These are phyloP conservation scores for Neodidymelliopsis sp. DNA, from an alignment of 2,329 filamentous ascomycete species.

Conservation along the genomic window DNA sequence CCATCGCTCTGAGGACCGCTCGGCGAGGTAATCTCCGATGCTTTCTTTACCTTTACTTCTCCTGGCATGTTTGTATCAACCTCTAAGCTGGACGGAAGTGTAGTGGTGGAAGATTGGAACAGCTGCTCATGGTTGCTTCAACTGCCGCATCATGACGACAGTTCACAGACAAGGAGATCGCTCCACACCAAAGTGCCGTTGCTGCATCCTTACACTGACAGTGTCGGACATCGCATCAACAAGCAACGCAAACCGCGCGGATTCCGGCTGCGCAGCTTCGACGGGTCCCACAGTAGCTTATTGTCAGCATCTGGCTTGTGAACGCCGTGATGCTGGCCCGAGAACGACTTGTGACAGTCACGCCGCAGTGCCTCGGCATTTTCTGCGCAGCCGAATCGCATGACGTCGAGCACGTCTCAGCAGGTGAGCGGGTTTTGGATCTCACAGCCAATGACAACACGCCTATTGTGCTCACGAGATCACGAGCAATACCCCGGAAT, in stretches of 20 bases:
- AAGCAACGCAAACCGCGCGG: background rate
- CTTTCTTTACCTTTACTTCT: slow-evolving; percentile 41
- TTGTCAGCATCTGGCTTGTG: slow-evolving; percentile 21
- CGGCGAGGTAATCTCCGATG: slow-evolving; percentile 38
- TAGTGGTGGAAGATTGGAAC: background rate
- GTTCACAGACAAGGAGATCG: background rate
- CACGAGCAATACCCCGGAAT: slow-evolving; percentile 32
- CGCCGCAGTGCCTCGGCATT: slow-evolving; percentile 37
- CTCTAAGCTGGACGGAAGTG: background rate
- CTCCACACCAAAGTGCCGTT: background rate
- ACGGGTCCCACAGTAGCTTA: slow-evolving; percentile 4
- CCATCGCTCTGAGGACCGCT: slow-evolving; percentile 58
- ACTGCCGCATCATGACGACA: slow-evolving; percentile 8
- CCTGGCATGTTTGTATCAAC: slow-evolving; percentile 25
- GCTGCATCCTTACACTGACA: background rate
- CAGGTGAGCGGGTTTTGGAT: slow-evolving; percentile 28
- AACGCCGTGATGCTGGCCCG: slow-evolving; percentile 9
- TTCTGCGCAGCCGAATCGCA: slow-evolving; percentile 16
- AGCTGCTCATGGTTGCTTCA: background rate
- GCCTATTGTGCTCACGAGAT: slow-evolving; percentile 41
- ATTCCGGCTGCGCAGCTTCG: slow-evolving; percentile 1
- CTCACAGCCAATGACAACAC: slow-evolving; percentile 36
- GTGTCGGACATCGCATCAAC: background rate
- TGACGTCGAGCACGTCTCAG: slow-evolving; percentile 41
- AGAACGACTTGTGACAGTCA: slow-evolving; percentile 3